phyloP scores from a whole-genome alignment of 495 filamentous ascomycete species.

The Penicillium robsamsonii region DNA sequence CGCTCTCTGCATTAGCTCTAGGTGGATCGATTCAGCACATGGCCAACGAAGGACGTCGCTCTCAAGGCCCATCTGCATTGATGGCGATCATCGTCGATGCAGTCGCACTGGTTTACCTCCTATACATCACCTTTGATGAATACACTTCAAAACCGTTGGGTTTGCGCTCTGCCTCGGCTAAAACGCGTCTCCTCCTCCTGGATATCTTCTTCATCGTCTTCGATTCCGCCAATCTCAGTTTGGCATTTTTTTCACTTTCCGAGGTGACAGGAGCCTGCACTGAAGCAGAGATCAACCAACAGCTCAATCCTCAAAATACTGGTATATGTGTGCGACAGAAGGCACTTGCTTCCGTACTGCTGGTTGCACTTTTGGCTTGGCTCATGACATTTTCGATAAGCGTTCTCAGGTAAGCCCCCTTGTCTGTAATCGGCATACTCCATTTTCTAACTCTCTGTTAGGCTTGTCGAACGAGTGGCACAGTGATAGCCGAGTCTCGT shows the following conservation, averaged over 20 bases:
- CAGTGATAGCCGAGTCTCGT: slow-evolving; percentile 20
- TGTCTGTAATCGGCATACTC: slow-evolving; percentile 8
- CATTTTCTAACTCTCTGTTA: slow-evolving; percentile 25
- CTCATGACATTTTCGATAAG: slow-evolving; percentile 84
- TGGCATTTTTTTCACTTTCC: slow-evolving; percentile 81
- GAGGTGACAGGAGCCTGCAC: slow-evolving; percentile 66
- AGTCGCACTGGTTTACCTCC: slow-evolving; percentile 81
- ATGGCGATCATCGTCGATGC: slow-evolving; percentile 91
- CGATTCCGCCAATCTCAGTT: slow-evolving; percentile 82
- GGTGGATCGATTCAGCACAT: slow-evolving; percentile 70
- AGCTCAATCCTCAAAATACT: slow-evolving; percentile 39
- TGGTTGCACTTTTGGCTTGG: slow-evolving; percentile 86
- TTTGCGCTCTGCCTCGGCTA: slow-evolving; percentile 74
- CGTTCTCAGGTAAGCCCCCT: slow-evolving; percentile 64
- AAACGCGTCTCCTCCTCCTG: slow-evolving; percentile 81
- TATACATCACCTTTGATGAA: slow-evolving; percentile 95
- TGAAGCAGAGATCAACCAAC: slow-evolving; percentile 37
- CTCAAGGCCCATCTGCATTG: slow-evolving; percentile 69
- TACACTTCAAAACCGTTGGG: slow-evolving; percentile 92
- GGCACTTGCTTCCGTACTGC: slow-evolving; percentile 73
- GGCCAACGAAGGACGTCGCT: slow-evolving; percentile 43
- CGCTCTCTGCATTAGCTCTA: slow-evolving; percentile 75
- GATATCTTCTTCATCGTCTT: slow-evolving; percentile 97
- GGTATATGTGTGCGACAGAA: slow-evolving; percentile 68
- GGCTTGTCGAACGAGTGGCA: slow-evolving; percentile 69